These are phyloP conservation scores for Kluyveromyces aestuarii DNA, from an alignment of 805 yeast genomes.

Conservation along the genomic window DNA sequence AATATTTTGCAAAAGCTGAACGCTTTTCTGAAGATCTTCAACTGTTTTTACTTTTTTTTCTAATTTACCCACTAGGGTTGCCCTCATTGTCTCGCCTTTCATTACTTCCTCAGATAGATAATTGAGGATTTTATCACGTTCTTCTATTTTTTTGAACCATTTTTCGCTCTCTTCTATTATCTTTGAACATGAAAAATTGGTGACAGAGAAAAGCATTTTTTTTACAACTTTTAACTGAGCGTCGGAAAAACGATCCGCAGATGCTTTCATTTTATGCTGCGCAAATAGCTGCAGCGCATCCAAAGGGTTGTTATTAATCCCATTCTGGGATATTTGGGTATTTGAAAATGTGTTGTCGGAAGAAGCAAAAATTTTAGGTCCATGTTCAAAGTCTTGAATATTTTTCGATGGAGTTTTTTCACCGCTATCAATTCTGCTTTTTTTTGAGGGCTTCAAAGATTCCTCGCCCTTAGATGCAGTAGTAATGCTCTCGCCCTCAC, in stretches of 20 bases:
- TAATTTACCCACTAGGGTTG: not conserved
- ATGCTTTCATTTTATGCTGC: not conserved
- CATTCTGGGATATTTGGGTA: not conserved
- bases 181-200: not conserved
- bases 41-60: not conserved
- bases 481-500: no score
- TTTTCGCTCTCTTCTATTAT: not conserved
- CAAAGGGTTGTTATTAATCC: no score
- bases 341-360: not conserved
- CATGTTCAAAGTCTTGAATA: no score
- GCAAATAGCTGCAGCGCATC: not conserved
- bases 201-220: not conserved
- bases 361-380: not conserved
- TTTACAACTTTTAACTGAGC: not conserved
- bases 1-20: not conserved
- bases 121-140: not conserved
- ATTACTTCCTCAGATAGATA: not conserved
- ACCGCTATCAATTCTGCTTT: no score
- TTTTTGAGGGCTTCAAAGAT: no score
- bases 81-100: not conserved
- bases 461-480: no score
- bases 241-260: not conserved
- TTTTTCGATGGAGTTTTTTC: no score
- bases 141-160: not conserved
- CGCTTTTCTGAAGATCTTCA: not conserved